These are phyloP conservation scores for Cylindrodendrum hubeiense DNA, from an alignment of 2,329 filamentous ascomycete genomes.

Conservation along the genomic window DNA sequence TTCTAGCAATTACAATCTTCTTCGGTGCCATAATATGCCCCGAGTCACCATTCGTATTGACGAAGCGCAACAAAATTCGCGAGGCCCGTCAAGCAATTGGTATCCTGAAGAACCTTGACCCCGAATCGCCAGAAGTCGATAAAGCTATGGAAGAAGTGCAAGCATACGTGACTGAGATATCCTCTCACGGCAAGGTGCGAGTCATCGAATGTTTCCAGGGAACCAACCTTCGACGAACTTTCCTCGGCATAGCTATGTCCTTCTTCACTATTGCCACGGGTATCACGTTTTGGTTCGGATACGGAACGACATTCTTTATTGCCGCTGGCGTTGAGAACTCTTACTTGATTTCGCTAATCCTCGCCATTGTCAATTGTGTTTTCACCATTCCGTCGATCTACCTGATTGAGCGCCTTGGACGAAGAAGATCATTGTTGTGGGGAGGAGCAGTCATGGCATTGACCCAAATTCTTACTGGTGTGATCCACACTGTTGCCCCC, in stretches of 20 bases:
- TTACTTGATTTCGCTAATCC: conserved; percentile 1
- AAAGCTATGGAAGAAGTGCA: not conserved
- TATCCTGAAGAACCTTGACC: not conserved
- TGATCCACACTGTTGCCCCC: not conserved
- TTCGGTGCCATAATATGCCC: conserved; percentile 3
- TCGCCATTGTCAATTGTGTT: not conserved
- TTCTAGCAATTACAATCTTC: not conserved
- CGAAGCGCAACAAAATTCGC: not conserved
- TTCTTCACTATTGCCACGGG: conserved; percentile 10
- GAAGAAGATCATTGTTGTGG: not conserved
- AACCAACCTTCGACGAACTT: not conserved
- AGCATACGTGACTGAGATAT: not conserved
- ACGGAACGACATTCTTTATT: conserved; percentile 4
- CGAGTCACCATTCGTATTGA: not conserved
- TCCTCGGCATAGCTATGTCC: conserved; percentile 1
- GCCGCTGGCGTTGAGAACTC: not conserved
- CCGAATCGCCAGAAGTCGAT: not conserved
- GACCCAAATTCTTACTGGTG: not conserved
- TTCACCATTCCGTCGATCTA: not conserved
- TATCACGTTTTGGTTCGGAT: conserved; percentile 1
- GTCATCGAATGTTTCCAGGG: conserved; percentile 5
- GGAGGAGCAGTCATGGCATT: not conserved
- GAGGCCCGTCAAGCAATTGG: not conserved
- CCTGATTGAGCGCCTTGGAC: not conserved
- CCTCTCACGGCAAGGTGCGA: not conserved